Evolutionary conservation across 2,329 filamentous ascomycete species (phyloP), one percentile per base, ranked within the genome.

Genomic region (Aspergillus jensenii): DNA sequence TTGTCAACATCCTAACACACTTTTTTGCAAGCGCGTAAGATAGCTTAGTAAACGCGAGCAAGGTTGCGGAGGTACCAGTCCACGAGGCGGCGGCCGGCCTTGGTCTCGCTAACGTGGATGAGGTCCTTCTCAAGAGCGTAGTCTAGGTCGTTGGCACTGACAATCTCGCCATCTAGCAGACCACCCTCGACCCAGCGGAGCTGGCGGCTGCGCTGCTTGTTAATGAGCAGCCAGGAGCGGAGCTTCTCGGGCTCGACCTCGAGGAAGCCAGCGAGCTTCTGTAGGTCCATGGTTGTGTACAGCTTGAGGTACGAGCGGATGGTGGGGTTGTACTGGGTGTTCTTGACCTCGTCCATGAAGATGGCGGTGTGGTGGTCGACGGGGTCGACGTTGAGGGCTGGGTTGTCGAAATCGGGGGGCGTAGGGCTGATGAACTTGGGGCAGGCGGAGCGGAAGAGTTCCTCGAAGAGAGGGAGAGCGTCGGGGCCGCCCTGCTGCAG

Each of bases 281-380:
- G 95, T 63, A 99, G 84, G 72, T 99, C 95, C 93, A 99, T 98
- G 67, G 95, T 99, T 46, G 95, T 98, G 87, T 99, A 99, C 56
- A 99, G 89, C 76, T 96, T 95, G 67, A 99, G 87, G 83, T 99
- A 99, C 62, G 93, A 97, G 84, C 96, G 96, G 76, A 99, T 90
- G 46, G 93, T 97, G 45, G 95, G 95, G 76, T 91, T 93, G 87
- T 87, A 96, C 86, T 99, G 95, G 80, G 96, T 98, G 80, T 91
- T 97, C 87, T 96, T 96, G 78, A 99, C 93, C 82, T 99, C 95
- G 68, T 97, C 93, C 93, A 99, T 98, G 84, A 99, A 99, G 80
- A 99, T 90, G 70, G 90, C 84, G 65, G 96, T 87, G 80, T 99
- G 93, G 83, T 99, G 95, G 81, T 99, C 93, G 66, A 97, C 87